Evolutionary conservation across 208 protist genomes (phyloP).

Genomic region (Wallacemonas sp.): DNA sequence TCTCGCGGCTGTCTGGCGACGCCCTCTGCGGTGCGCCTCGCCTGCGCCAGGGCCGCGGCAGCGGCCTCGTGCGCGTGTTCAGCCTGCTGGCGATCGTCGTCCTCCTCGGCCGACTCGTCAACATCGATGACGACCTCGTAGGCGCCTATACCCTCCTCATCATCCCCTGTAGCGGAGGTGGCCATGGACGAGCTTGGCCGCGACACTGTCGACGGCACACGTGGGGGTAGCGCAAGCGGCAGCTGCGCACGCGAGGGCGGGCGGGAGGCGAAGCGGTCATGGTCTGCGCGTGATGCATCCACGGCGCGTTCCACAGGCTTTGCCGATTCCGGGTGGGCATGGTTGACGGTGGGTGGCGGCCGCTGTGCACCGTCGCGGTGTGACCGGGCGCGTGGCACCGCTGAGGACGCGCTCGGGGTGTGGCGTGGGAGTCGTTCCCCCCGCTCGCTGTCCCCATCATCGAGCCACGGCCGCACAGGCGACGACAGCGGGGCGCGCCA

Average conservation of each 20-base stretch:
- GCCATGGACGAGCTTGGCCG: not conserved
- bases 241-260: not conserved
- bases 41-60: no score
- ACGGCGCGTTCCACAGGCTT: no score
- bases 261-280: not conserved
- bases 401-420: not conserved
- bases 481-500: not conserved
- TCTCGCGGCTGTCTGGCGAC: no score
- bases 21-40: no score
- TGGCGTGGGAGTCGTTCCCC: no score
- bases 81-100: not conserved
- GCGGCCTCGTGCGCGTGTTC: not conserved
- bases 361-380: no score
- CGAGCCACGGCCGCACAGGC: not conserved
- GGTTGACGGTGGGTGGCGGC: no score
- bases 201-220: not conserved
- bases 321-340: no score
- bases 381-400: not conserved
- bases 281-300: no score
- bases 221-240: not conserved
- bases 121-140: constrained; percentile 8
- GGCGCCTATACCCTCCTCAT: not conserved
- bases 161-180: not conserved
- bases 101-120: not conserved
- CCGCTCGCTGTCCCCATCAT: not conserved